Percentiles rank a stretch among this genome's conserved stretches.
phyloP scores from a whole-genome alignment of 2,329 filamentous ascomycete genomes.

The Penicillium decumbens region DNA sequence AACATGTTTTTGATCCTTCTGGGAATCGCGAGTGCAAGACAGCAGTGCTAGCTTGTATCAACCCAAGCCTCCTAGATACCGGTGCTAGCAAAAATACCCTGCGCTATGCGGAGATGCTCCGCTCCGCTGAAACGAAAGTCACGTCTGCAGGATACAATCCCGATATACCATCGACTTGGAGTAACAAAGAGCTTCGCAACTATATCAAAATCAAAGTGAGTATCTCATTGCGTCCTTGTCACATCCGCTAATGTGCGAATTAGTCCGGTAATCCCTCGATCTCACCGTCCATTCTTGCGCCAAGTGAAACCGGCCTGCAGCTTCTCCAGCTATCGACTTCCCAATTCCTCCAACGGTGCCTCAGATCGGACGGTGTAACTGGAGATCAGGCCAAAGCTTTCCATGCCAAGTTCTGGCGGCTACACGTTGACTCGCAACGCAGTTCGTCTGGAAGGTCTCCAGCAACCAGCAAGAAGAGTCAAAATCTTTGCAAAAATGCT shows the following conservation, averaged over 20 bases:
- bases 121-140: neutral
- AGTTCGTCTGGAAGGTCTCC: neutral
- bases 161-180: conserved; percentile 5
- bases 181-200: conserved; percentile 6
- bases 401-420: conserved; percentile 3
- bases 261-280: conserved; percentile 10
- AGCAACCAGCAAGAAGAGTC: neutral
- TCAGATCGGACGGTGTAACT: conserved; percentile 6
- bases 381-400: conserved; percentile 8
- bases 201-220: conserved; percentile 8
- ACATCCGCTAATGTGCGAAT: neutral
- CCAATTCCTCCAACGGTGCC: conserved; percentile 3
- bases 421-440: conserved; percentile 8
- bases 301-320: conserved; percentile 8
- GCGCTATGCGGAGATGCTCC: conserved; percentile 48
- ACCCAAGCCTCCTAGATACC: conserved; percentile 45
- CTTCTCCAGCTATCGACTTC: conserved; percentile 5
- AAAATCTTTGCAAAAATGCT: neutral
- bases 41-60: conserved; percentile 48
- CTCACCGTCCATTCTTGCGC: conserved; percentile 5
- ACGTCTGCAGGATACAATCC: conserved; percentile 4
- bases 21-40: conserved; percentile 41
- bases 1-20: conserved; percentile 48
- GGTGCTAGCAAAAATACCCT: conserved; percentile 48
- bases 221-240: neutral